Evolutionary conservation across 1,284 basidiomycete species (phyloP).

Genomic region (Apiotrichum gracile): DNA sequence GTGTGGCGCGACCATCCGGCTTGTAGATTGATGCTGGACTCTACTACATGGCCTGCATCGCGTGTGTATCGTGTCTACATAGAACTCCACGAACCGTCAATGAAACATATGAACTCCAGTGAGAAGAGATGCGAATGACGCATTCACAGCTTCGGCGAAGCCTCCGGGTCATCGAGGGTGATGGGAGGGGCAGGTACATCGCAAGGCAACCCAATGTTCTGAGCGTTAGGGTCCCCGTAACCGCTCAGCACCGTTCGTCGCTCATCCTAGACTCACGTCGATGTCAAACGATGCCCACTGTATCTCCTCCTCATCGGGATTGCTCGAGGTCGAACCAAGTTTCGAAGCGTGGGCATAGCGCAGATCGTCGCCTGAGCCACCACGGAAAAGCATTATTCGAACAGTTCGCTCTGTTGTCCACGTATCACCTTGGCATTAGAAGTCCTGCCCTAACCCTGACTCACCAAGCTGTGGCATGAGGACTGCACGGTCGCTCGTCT

Average conservation of each 20-base stretch:
- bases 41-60: neutral
- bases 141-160: neutral
- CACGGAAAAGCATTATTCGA: conserved; percentile 38
- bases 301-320: conserved; percentile 8
- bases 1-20: conserved; percentile 43
- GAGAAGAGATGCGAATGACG: neutral
- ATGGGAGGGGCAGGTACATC: conserved; percentile 26
- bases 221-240: conserved; percentile 11
- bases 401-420: conserved; percentile 43
- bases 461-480: conserved; percentile 46
- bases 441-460: neutral
- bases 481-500: conserved; percentile 43
- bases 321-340: neutral
- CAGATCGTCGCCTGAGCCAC: conserved; percentile 29
- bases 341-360: conserved; percentile 39
- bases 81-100: neutral
- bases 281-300: conserved; percentile 41
- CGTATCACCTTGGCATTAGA: conserved; percentile 26
- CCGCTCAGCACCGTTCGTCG: no score
- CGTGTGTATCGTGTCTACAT: neutral
- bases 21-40: conserved; percentile 22
- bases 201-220: conserved; percentile 33
- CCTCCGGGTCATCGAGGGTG: neutral
- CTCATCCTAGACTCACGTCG: conserved; percentile 23
- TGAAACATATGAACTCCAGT: neutral